Evolutionary conservation across 371 early-diverging fungal genomes (phyloP), one percentile per base, ranked within the genome.

Genomic region (Mortierella sp.): DNA sequence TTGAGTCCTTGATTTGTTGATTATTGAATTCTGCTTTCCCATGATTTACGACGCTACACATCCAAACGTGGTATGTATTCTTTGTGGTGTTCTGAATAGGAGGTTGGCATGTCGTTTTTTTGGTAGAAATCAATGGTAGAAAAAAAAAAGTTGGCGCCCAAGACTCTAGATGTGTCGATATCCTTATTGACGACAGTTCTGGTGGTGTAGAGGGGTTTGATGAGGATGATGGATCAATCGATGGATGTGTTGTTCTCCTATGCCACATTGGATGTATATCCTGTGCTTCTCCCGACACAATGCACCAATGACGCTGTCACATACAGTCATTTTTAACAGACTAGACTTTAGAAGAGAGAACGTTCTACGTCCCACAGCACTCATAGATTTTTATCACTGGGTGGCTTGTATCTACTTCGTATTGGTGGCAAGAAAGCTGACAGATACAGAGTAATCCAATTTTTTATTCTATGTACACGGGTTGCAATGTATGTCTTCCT

Each of bases 311-410:
- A 34, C 43, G 26, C 34, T 28, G 56, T 56, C 74, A 74, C 74
- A 74, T 74, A 74, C 74, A 74, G 74, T 45, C 75, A 75, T 75
- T 75, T 75, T 76, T 40, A 65, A 75, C n/a, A 63, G 60, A 59
- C 62, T 49, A 70, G 66, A 66, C 66, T 70, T 61, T 55, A 66
- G 65, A 66, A 59, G 63, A 70, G 76, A 66, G 67, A 62, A 55
- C 62, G 64, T 68, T 40, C 40, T 59, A 17, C 19, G 31, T 29
- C 53, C 43, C 62, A 55, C 49, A 26, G 32, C 51, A 51, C 32
- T 13, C 35, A 43, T 17, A 32, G 47, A 51, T 34, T 65, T 26
- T 56, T 45, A 43, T 69, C 57, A 23, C 32, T 47, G 35, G 17
- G 40, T 32, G 17, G 43, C 47, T 10, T 23, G 17, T 53, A 34